A percentile compares a stretch with the other conserved stretches of the same genome.
Conservation (phyloP, 148 eudicot species). For the Simmondsia chinensis region DNA sequence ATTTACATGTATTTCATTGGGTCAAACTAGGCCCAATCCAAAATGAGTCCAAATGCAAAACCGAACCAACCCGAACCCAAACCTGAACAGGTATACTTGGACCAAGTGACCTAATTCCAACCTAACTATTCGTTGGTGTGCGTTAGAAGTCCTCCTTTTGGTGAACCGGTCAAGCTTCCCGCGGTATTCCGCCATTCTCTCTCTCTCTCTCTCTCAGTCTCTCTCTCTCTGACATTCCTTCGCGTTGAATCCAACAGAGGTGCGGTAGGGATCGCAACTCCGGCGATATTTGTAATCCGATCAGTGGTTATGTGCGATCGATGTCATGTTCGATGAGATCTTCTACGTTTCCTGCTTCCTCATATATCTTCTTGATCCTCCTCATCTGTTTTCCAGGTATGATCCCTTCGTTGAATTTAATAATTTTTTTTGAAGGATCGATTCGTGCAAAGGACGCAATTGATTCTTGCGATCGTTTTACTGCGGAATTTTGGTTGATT, state of each 20-base stretch:
- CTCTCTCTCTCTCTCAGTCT: constrained; percentile 1
- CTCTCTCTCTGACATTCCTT: not conserved
- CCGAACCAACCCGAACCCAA: too few species aligned
- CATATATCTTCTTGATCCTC: constrained; percentile 12
- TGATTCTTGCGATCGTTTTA: too few species aligned
- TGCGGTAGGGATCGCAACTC: not conserved
- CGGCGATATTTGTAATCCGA: not conserved
- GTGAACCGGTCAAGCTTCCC: too few species aligned
- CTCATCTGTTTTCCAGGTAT: constrained; percentile 41
- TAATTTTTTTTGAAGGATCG: not conserved
- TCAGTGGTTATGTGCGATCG: not conserved
- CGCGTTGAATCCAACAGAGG: not conserved
- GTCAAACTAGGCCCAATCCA: too few species aligned
- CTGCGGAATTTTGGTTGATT: not conserved
- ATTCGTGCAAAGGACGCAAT: too few species aligned
- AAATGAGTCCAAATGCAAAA: too few species aligned
- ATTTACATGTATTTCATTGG: too few species aligned
- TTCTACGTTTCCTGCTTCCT: constrained; percentile 9
- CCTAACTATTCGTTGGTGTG: too few species aligned
- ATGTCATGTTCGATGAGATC: constrained; percentile 17
- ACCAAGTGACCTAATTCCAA: too few species aligned
- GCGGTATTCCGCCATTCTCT: too few species aligned
- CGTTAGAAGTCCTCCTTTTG: too few species aligned
- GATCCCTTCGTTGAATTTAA: not conserved
- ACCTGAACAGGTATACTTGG: too few species aligned